These are phyloP conservation scores for Rhizopogon rudus DNA, from an alignment of 768 basidiomycete genomes.

Conservation along the genomic window DNA sequence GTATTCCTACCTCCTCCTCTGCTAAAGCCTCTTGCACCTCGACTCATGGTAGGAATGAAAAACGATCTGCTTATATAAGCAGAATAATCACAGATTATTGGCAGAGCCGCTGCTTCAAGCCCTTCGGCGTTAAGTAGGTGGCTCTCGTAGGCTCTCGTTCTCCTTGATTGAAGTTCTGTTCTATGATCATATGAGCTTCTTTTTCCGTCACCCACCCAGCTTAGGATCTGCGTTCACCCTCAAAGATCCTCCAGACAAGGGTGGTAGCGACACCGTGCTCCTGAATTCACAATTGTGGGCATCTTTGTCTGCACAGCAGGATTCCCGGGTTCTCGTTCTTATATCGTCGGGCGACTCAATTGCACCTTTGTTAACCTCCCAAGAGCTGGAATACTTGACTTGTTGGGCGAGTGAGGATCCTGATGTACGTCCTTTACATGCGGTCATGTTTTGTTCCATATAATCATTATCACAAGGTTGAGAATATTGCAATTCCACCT, in stretches of 20 bases:
- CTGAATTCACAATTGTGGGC: slow-evolving; percentile 9
- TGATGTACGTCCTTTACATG: slow-evolving; percentile 28
- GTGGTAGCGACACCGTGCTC: slow-evolving; percentile 21
- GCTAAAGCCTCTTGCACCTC: slow-evolving; percentile 52
- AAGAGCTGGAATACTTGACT: slow-evolving; percentile 11
- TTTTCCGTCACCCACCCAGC: slow-evolving; percentile 24
- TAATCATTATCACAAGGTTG: background rate
- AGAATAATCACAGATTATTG: background rate
- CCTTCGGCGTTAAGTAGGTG: too few species aligned
- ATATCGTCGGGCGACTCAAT: background rate
- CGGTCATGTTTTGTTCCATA: background rate
- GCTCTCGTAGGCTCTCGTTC: too few species aligned
- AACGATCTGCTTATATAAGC: slow-evolving; percentile 20
- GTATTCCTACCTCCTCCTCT: slow-evolving; percentile 44
- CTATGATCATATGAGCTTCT: slow-evolving; percentile 25
- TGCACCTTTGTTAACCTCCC: too few species aligned
- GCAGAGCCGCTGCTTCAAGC: too few species aligned
- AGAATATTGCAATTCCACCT: slow-evolving; percentile 29
- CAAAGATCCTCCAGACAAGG: slow-evolving; percentile 4
- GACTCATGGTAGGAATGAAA: slow-evolving; percentile 34
- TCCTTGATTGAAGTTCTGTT: too few species aligned
- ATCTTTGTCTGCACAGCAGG: background rate
- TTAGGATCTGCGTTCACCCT: slow-evolving; percentile 24
- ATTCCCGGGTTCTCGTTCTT: background rate
- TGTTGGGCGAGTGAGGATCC: slow-evolving; percentile 33